Evolutionary conservation across 1,284 basidiomycete genomes (phyloP).

Genomic region (Hymenochaete sp.): DNA sequence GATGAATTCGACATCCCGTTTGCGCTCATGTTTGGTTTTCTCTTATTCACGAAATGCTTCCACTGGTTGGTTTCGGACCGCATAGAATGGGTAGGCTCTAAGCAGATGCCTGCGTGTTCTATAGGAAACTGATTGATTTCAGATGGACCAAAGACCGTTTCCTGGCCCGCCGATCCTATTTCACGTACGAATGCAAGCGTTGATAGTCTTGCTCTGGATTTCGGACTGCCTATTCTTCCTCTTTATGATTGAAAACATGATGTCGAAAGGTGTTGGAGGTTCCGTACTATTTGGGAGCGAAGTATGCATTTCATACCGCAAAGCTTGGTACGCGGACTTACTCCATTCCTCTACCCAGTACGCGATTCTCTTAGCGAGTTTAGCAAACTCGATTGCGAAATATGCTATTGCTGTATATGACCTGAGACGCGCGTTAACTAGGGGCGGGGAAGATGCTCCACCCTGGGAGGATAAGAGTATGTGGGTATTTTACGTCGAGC

Average conservation of each 20-base stretch:
- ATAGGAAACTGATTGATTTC: conserved; percentile 10
- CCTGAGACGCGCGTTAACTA: conserved; percentile 60
- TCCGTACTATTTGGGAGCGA: conserved; percentile 95
- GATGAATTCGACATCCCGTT: conserved; percentile 92
- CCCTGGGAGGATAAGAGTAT: conserved; percentile 98
- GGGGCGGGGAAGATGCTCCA: conserved; percentile 81
- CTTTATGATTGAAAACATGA: conserved; percentile 70
- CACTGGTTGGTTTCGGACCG: conserved; percentile 95
- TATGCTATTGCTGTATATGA: conserved; percentile 85
- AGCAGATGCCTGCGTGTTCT: background rate
- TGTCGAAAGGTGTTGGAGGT: conserved; percentile 74
- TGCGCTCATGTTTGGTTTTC: conserved; percentile 83
- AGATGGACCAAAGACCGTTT: conserved; percentile 96
- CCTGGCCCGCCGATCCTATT: conserved; percentile 77
- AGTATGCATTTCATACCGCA: conserved; percentile 35
- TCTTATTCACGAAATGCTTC: conserved; percentile 94
- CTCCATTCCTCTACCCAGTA: conserved; percentile 52
- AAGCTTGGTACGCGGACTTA: background rate
- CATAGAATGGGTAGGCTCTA: conserved; percentile 81
- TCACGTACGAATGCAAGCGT: conserved; percentile 71
- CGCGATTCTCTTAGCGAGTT: conserved; percentile 80
- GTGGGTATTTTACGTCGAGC: conserved; percentile 91
- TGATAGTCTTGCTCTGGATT: conserved; percentile 63
- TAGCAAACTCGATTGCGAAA: conserved; percentile 72
- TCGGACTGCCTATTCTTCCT: conserved; percentile 69